These are phyloP conservation scores for Schizonepeta tenuifolia DNA, from an alignment of 257 asterid species.

Conservation along the genomic window DNA sequence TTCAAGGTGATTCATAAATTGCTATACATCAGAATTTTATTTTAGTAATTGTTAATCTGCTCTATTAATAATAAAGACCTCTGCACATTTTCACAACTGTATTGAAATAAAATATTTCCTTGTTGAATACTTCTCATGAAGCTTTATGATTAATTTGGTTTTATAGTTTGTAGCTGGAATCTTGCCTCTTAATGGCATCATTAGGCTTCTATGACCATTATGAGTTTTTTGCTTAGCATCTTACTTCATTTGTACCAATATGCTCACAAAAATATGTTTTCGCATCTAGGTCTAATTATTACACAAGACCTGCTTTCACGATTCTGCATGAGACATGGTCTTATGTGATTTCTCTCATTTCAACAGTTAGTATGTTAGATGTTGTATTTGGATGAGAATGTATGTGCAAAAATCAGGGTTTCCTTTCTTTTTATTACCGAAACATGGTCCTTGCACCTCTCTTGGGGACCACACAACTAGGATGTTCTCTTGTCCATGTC, in stretches of 20 bases:
- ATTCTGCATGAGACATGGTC: not conserved
- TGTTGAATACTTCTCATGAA: not conserved
- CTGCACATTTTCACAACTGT: not conserved
- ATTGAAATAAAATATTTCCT: conserved; percentile 12
- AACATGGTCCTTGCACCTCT: not conserved
- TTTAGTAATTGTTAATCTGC: conserved; percentile 7
- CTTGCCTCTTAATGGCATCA: not conserved
- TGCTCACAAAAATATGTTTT: not conserved
- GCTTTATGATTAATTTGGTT: not conserved
- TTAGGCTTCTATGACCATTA: not conserved
- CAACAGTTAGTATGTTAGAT: too few relatives aligned
- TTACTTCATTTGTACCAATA: conserved; percentile 22
- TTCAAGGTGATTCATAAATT: conserved; percentile 60
- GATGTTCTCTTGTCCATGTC: not conserved
- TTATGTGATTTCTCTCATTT: too few relatives aligned
- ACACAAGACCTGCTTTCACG: not conserved
- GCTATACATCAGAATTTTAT: conserved; percentile 13
- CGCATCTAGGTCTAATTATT: not conserved
- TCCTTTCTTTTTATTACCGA: not conserved
- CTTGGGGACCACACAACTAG: not conserved
- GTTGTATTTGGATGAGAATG: not conserved
- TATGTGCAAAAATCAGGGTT: not conserved
- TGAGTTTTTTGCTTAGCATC: not conserved
- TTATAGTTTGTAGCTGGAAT: not conserved
- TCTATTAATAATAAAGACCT: not conserved